Percentiles rank a stretch among this genome's conserved stretches.
Evolutionary conservation across 768 basidiomycete genomes (phyloP).

Genomic region (Lactifluus echinatus): DNA sequence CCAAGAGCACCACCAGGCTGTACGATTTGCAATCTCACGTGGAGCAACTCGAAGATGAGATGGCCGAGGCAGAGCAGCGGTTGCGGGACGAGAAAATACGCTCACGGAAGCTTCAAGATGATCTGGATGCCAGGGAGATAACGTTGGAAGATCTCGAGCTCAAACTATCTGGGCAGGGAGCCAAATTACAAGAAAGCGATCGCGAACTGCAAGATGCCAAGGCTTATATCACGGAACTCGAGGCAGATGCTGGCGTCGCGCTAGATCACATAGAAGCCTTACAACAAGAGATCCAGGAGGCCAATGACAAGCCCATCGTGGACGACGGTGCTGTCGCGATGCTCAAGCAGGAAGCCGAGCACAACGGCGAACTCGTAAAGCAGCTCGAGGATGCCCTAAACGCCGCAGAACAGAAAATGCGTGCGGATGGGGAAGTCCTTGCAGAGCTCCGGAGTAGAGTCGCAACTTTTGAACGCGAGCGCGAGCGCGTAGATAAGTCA

Average conservation of each 20-base stretch:
- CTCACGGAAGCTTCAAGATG: slow-evolving; percentile 31
- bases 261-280: slow-evolving; percentile 45
- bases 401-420: slow-evolving; percentile 64
- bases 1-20: slow-evolving; percentile 47
- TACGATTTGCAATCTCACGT: slow-evolving; percentile 51
- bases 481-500: slow-evolving; percentile 31
- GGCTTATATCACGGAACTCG: slow-evolving; percentile 48
- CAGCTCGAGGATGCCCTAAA: slow-evolving; percentile 74
- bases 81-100: slow-evolving; percentile 45
- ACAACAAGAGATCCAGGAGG: slow-evolving; percentile 44
- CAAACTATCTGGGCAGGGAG: slow-evolving; percentile 17
- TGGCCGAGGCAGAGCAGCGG: slow-evolving; percentile 40
- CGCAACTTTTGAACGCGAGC: slow-evolving; percentile 48
- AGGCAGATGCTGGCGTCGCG: slow-evolving; percentile 48
- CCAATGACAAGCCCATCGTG: slow-evolving; percentile 38
- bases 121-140: slow-evolving; percentile 30
- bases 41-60: slow-evolving; percentile 53
- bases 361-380: slow-evolving; percentile 43
- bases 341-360: slow-evolving; percentile 37
- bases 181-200: slow-evolving; percentile 21
- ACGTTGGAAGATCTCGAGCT: slow-evolving; percentile 23
- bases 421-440: slow-evolving; percentile 47
- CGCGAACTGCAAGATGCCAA: slow-evolving; percentile 35
- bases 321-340: slow-evolving; percentile 29
- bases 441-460: slow-evolving; percentile 44